Percentiles rank a stretch among this genome's conserved stretches.
Conservation (phyloP, 352 stramenopile species). For the Phytopythium vexans region DNA sequence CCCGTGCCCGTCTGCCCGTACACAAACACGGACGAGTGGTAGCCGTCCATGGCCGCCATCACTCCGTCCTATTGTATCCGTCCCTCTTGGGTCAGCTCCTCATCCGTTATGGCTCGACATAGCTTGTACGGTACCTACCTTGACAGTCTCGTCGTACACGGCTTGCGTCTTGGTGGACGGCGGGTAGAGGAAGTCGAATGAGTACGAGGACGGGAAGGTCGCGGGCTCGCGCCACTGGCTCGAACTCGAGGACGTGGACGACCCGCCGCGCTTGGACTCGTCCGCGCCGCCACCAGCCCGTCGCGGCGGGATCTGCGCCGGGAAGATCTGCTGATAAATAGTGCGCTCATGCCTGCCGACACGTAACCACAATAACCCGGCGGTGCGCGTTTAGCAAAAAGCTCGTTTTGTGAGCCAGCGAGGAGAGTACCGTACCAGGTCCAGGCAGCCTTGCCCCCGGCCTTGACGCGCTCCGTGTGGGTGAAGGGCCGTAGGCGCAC, state of each 20-base stretch:
- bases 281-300: slow-evolving; percentile 6
- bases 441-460: slow-evolving; percentile 75
- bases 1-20: slow-evolving; percentile 91
- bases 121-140: slow-evolving; percentile 18
- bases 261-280: slow-evolving; percentile 25
- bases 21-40: slow-evolving; percentile 88
- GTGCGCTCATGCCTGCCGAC: slow-evolving; percentile 70
- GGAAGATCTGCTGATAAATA: slow-evolving; percentile 89
- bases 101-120: not conserved
- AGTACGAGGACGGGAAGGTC: slow-evolving; percentile 69
- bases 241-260: slow-evolving; percentile 34
- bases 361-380: not conserved
- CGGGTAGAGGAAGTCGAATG: slow-evolving; percentile 87
- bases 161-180: slow-evolving; percentile 59
- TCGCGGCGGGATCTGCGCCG: slow-evolving; percentile 46
- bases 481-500: slow-evolving; percentile 76
- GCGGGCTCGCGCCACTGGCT: slow-evolving; percentile 16
- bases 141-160: slow-evolving; percentile 85
- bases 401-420: not conserved
- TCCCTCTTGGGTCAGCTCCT: slow-evolving; percentile 2
- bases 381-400: slow-evolving; percentile 1
- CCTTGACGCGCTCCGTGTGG: slow-evolving; percentile 63
- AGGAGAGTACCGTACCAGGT: slow-evolving; percentile 46
- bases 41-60: slow-evolving; percentile 65
- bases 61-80: slow-evolving; percentile 44